Evolutionary conservation across 345 rosid species (phyloP).

Genomic region (Pugionium dolabratum): DNA sequence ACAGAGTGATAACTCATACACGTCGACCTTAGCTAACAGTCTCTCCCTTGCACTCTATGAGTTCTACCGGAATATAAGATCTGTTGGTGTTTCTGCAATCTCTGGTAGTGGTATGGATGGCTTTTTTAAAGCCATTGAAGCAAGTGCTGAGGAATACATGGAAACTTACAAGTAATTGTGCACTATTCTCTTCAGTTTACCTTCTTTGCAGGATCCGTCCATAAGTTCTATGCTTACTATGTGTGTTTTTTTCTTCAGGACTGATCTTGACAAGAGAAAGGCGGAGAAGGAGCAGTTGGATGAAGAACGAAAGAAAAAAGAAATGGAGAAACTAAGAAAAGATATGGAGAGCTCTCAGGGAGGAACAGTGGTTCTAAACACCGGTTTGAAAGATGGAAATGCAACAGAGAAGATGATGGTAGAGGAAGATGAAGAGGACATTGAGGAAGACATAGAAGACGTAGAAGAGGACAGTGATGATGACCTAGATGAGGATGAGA

Average conservation of each 20-base stretch:
- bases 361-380: conserved; percentile 66
- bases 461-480: conserved; percentile 32
- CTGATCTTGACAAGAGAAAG: conserved; percentile 75
- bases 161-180: conserved; percentile 63
- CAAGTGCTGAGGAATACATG: conserved; percentile 73
- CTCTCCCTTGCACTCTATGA: conserved; percentile 68
- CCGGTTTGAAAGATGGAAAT: conserved; percentile 56
- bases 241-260: conserved; percentile 42
- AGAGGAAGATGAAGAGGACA: conserved; percentile 46
- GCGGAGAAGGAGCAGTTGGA: conserved; percentile 72
- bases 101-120: conserved; percentile 79
- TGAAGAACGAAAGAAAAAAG: conserved; percentile 57
- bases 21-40: conserved; percentile 68
- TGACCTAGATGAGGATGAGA: conserved; percentile 58
- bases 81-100: conserved; percentile 83
- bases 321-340: conserved; percentile 65
- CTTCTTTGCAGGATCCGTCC: neutral
- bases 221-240: conserved; percentile 5
- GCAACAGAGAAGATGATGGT: conserved; percentile 52
- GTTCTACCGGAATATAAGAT: conserved; percentile 63
- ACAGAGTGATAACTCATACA: conserved; percentile 58
- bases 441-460: conserved; percentile 42
- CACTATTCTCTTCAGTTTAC: conserved; percentile 2
- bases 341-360: conserved; percentile 76
- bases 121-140: conserved; percentile 70